Evolutionary conservation across 2,329 filamentous ascomycete genomes (phyloP).

Genomic region (Acephala macrosclerotiorum): DNA sequence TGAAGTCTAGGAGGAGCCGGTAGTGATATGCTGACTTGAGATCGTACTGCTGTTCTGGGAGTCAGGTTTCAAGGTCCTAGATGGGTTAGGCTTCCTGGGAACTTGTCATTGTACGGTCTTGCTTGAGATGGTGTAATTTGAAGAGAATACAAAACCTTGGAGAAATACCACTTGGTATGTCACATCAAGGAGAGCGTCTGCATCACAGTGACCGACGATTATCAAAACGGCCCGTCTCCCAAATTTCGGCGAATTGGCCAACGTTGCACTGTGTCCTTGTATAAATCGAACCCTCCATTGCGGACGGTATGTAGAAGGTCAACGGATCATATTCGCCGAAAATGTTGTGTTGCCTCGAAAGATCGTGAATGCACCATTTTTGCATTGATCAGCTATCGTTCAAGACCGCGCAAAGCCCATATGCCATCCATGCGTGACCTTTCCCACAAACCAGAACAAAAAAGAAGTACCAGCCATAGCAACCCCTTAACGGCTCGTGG

Average conservation of each 20-base stretch:
- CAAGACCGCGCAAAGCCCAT: constrained; percentile 43
- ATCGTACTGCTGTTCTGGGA: too few relatives aligned
- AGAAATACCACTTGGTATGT: not conserved
- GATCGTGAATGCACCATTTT: constrained; percentile 34
- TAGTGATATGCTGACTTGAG: too few relatives aligned
- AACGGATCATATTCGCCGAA: not conserved
- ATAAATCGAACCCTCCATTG: not conserved
- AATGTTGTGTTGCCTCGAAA: not conserved
- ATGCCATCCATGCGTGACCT: constrained; percentile 42
- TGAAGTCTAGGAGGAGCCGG: too few relatives aligned
- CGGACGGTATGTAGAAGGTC: not conserved
- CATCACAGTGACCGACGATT: not conserved
- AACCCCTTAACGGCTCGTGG: constrained; percentile 79
- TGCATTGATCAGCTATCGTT: constrained; percentile 45
- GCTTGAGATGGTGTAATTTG: not conserved
- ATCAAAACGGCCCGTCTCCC: not conserved
- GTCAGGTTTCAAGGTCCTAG: too few relatives aligned
- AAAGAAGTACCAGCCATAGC: constrained; percentile 1
- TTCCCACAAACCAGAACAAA: constrained; percentile 39
- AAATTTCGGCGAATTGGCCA: not conserved
- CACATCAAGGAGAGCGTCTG: not conserved
- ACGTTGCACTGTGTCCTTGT: not conserved
- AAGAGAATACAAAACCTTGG: not conserved
- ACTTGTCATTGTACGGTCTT: too few relatives aligned
- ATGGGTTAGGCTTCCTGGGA: too few relatives aligned